Evolutionary conservation across 345 rosid genomes (phyloP).

Genomic region (Eucalyptus tenuipes): DNA sequence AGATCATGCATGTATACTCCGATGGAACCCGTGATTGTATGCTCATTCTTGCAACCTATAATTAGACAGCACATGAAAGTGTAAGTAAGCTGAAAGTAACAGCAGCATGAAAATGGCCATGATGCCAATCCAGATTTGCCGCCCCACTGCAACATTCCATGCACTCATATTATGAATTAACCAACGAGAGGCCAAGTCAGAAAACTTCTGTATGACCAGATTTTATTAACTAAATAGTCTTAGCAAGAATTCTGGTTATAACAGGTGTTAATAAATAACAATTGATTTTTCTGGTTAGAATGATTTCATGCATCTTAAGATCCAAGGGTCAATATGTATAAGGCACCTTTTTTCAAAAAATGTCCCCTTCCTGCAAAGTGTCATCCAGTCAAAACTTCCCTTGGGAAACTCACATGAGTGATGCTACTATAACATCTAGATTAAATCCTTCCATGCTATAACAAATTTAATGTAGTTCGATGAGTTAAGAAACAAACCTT

Average conservation of each 20-base stretch:
- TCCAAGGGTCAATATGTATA: not conserved
- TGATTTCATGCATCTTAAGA: not conserved
- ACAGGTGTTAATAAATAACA: not conserved
- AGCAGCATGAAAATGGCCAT: not conserved
- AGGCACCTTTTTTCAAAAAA: not conserved
- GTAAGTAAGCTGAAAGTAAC: not conserved
- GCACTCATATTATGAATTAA: not conserved
- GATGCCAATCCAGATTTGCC: not conserved
- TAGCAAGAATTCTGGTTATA: not conserved
- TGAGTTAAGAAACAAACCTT: constrained; percentile 32
- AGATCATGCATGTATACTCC: constrained; percentile 45
- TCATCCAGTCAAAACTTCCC: not conserved
- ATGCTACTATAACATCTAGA: not conserved
- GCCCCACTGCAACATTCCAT: not conserved
- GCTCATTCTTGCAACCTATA: constrained; percentile 62
- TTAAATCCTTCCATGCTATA: not conserved
- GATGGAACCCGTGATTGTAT: constrained; percentile 48
- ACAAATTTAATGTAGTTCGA: not conserved
- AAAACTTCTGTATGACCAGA: not conserved
- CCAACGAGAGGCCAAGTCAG: not conserved
- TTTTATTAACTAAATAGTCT: not conserved
- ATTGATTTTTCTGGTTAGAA: not conserved
- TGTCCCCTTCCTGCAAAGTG: not conserved
- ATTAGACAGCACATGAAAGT: not conserved
- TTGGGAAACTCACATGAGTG: not conserved